A percentile compares a stretch with the other conserved stretches of the same genome.
Conservation (phyloP, 306 rosid genomes). For the Fragaria vesca region DNA sequence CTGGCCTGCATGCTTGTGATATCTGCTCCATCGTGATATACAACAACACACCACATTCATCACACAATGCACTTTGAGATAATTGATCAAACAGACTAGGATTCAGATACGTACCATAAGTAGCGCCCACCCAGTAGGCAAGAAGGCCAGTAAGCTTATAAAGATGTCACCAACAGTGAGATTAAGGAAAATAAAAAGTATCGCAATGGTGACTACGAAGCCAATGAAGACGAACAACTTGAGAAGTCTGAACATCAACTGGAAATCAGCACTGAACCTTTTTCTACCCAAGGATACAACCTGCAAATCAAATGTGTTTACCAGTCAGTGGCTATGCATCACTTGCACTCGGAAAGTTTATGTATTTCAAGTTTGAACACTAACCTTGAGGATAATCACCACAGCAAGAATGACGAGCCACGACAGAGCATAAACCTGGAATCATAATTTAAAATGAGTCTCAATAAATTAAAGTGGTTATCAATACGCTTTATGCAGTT, state of each 20-base stretch:
- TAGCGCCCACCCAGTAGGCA: conserved; percentile 96
- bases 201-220: conserved; percentile 43
- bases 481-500: not conserved
- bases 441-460: not conserved
- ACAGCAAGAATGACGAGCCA: conserved; percentile 91
- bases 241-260: conserved; percentile 92
- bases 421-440: conserved; percentile 88
- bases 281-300: conserved; percentile 88
- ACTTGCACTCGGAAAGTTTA: conserved; percentile 12
- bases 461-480: not conserved
- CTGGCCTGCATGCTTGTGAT: conserved; percentile 70
- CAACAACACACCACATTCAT: not conserved
- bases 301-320: conserved; percentile 51
- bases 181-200: conserved; percentile 63
- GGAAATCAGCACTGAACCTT: conserved; percentile 92
- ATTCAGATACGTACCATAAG: conserved; percentile 50
- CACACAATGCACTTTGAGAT: not conserved
- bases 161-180: conserved; percentile 84
- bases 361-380: conserved; percentile 23
- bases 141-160: conserved; percentile 77
- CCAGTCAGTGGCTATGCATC: conserved; percentile 21
- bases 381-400: conserved; percentile 81
- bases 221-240: conserved; percentile 79
- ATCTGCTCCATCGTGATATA: conserved; percentile 51
- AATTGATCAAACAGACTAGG: not conserved